A percentile compares a stretch with the other conserved stretches of the same genome.
These are phyloP conservation scores for Lentinula boryana DNA, from an alignment of 768 basidiomycete species.

Conservation along the genomic window DNA sequence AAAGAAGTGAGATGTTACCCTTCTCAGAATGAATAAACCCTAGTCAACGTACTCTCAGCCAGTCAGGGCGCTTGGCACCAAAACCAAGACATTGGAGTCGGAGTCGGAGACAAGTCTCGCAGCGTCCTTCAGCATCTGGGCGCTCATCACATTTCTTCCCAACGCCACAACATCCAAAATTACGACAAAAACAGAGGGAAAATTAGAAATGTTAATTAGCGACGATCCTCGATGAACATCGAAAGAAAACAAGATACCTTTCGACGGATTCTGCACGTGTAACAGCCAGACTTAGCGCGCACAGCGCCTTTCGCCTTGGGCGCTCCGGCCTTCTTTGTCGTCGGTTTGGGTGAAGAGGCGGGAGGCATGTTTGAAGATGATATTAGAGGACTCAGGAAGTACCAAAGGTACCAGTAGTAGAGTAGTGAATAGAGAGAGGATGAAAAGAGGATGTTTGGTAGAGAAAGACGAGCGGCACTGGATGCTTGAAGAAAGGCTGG, in stretches of 20 bases:
- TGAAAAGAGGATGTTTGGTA: slow-evolving; percentile 4
- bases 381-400: slow-evolving; percentile 12
- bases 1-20: slow-evolving; percentile 5
- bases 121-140: slow-evolving; percentile 52
- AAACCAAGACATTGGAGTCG: slow-evolving; percentile 83
- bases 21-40: slow-evolving; percentile 6
- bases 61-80: slow-evolving; percentile 80
- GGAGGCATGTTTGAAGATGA: slow-evolving; percentile 25
- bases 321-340: slow-evolving; percentile 41
- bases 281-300: slow-evolving; percentile 85
- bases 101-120: slow-evolving; percentile 73
- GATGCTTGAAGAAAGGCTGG: not conserved
- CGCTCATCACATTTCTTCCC: slow-evolving; percentile 81
- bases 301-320: slow-evolving; percentile 77
- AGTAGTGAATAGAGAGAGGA: not conserved
- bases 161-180: slow-evolving; percentile 10
- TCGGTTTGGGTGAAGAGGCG: slow-evolving; percentile 34
- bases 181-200: slow-evolving; percentile 9
- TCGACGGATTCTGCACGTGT: slow-evolving; percentile 81
- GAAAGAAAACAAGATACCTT: slow-evolving; percentile 45
- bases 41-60: slow-evolving; percentile 60
- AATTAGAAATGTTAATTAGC: slow-evolving; percentile 12
- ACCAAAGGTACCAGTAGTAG: slow-evolving; percentile 10
- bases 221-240: slow-evolving; percentile 3
- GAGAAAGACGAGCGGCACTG: slow-evolving; percentile 18